Percentiles rank a stretch among this genome's conserved stretches.
These are phyloP conservation scores for Lactarius pseudohatsudake DNA, from an alignment of 768 basidiomycete species.

Conservation along the genomic window DNA sequence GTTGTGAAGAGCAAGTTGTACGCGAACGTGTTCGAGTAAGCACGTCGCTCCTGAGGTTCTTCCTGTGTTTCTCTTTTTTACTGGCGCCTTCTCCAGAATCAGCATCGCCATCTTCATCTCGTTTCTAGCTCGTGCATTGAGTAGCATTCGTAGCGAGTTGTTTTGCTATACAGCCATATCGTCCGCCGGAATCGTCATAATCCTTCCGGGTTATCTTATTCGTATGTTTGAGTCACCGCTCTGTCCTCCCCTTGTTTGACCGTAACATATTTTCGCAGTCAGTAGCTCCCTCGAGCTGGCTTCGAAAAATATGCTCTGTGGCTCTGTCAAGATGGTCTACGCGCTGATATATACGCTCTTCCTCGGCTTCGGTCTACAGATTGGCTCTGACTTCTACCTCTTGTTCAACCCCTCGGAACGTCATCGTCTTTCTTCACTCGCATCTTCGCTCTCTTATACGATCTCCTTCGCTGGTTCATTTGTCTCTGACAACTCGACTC, in stretches of 20 bases:
- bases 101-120: constrained; percentile 78
- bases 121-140: constrained; percentile 75
- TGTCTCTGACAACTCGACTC: constrained; percentile 51
- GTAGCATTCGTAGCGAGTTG: constrained; percentile 67
- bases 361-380: constrained; percentile 78
- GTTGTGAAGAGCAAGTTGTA: constrained; percentile 75
- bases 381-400: constrained; percentile 76
- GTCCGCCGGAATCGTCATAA: constrained; percentile 80
- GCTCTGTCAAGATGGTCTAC: constrained; percentile 83
- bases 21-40: constrained; percentile 88
- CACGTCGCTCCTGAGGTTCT: constrained; percentile 21
- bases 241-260: neutral
- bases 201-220: constrained; percentile 84
- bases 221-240: constrained; percentile 42
- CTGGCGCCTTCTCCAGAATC: constrained; percentile 48
- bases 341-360: constrained; percentile 81
- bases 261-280: constrained; percentile 43
- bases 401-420: constrained; percentile 61
- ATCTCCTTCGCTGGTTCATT: constrained; percentile 62
- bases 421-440: constrained; percentile 50
- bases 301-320: constrained; percentile 78
- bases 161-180: constrained; percentile 93
- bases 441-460: constrained; percentile 48
- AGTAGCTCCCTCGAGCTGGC: constrained; percentile 80
- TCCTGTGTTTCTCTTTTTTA: neutral